Evolutionary conservation across 2,329 filamentous ascomycete genomes (phyloP).

Genomic region (Arthrobotrys entomopaga): DNA sequence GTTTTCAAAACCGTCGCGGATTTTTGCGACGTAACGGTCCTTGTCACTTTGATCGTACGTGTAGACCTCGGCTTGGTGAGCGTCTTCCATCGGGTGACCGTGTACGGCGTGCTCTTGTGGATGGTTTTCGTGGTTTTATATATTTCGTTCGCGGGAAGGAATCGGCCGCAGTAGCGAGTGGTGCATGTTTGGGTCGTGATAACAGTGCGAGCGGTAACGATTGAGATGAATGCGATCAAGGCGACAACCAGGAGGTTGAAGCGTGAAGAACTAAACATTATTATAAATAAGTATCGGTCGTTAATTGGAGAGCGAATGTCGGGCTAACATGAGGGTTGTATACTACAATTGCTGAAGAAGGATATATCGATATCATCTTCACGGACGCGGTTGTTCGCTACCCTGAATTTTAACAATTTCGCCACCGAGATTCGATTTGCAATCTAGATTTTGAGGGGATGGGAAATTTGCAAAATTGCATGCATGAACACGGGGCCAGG

Average conservation of each 20-base stretch:
- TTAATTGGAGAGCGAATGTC: neutral
- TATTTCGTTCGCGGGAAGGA: neutral
- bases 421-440: too few relatives aligned
- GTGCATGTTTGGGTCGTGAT: slow-evolving; percentile 28
- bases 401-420: too few relatives aligned
- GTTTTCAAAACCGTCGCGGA: slow-evolving; percentile 11
- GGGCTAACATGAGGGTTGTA: too few relatives aligned
- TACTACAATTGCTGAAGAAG: too few relatives aligned
- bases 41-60: slow-evolving; percentile 9
- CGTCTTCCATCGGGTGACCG: slow-evolving; percentile 31
- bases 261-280: slow-evolving; percentile 9
- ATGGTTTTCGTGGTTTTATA: slow-evolving; percentile 20
- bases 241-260: slow-evolving; percentile 7
- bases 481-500: too few relatives aligned
- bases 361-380: neutral
- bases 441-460: too few relatives aligned
- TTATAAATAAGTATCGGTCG: neutral
- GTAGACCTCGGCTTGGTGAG: slow-evolving; percentile 6
- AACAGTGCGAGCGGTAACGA: slow-evolving; percentile 25
- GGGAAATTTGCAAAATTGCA: too few relatives aligned
- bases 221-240: slow-evolving; percentile 18
- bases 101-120: slow-evolving; percentile 16
- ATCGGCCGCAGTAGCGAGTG: slow-evolving; percentile 30
- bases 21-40: slow-evolving; percentile 10
- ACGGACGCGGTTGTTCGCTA: too few relatives aligned